Percentiles rank a stretch among this genome's conserved stretches.
phyloP scores from a whole-genome alignment of 371 early-diverging fungal species.

The Basidiobolus meristosporus region DNA sequence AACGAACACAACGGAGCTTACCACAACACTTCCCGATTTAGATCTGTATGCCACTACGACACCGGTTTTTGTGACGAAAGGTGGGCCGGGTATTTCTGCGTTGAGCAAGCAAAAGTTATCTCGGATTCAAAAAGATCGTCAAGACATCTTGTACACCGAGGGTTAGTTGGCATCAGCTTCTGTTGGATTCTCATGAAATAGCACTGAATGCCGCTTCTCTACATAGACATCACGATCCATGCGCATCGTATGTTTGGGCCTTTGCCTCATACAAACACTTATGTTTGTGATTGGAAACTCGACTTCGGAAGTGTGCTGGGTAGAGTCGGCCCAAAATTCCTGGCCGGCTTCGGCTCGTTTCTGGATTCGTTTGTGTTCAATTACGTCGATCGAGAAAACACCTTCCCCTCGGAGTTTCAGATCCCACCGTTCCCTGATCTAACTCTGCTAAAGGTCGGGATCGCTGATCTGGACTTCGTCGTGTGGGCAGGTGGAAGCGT shows the following conservation, averaged over 20 bases:
- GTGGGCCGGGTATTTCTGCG: too few species aligned
- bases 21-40: too few species aligned
- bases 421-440: conserved; percentile 31
- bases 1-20: too few species aligned
- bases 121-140: too few species aligned
- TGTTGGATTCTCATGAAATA: background rate
- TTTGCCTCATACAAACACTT: conserved; percentile 39
- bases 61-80: too few species aligned
- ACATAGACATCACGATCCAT: conserved; percentile 27
- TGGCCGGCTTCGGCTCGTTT: conserved; percentile 29
- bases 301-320: conserved; percentile 48
- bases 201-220: background rate
- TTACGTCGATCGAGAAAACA: conserved; percentile 49
- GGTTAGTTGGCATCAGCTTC: too few species aligned
- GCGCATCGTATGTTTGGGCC: conserved; percentile 63
- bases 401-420: conserved; percentile 26
- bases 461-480: conserved; percentile 35
- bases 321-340: conserved; percentile 38
- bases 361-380: conserved; percentile 46
- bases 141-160: too few species aligned
- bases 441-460: conserved; percentile 31
- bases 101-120: too few species aligned
- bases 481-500: conserved; percentile 38
- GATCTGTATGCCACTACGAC: too few species aligned
- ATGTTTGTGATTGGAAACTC: conserved; percentile 54